Evolutionary conservation across 2,329 filamentous ascomycete species (phyloP), one percentile per base, ranked within the genome.

Genomic region (Colletotrichum truncatum): DNA sequence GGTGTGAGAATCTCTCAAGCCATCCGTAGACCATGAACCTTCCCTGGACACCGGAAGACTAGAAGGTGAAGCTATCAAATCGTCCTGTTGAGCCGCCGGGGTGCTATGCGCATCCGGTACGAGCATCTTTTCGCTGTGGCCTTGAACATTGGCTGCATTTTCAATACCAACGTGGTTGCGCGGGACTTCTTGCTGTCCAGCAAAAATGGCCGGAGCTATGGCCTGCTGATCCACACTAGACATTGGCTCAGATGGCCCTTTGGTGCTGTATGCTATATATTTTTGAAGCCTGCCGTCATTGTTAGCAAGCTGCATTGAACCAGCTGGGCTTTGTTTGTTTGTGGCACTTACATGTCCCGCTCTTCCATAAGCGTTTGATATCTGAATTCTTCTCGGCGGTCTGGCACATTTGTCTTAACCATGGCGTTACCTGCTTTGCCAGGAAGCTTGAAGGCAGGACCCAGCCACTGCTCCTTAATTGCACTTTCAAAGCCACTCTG

Each of bases 391-490:
- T 97, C 93, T 58, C 96, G 87, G 66, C 97, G 91, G 77, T 98
- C 93, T 3, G 96, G 96, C 7, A 99, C 93, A 75, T 99, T 99
- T 64, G 93, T 97, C 80, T 98, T 98, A 54, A 92, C 91, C 86
- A 98, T 96, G 69, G 91, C 91, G 70, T 99, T 99, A 12, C 96
- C 96, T 59, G 87, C 85, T 36, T 92, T 90, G 3, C 96, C 96
- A 1, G 93, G 91, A 38, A 91, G 81, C 73, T 92, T 84, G 75
- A 91, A 98, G 68, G 92, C 88, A 30, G 85, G 82, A 3, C 96
- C 96, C 4, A 99, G 82, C 95, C 95, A 99, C 76, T 94, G 89
- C 74, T 94, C 89, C 80, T 99, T 99, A 73, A 98, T 84, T 11
- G 89, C 87, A 71, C 92, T 84, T 76, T 99, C 96, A 74, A 97